phyloP scores from a whole-genome alignment of 495 filamentous ascomycete species.

The Astrothelium macrocarpum region DNA sequence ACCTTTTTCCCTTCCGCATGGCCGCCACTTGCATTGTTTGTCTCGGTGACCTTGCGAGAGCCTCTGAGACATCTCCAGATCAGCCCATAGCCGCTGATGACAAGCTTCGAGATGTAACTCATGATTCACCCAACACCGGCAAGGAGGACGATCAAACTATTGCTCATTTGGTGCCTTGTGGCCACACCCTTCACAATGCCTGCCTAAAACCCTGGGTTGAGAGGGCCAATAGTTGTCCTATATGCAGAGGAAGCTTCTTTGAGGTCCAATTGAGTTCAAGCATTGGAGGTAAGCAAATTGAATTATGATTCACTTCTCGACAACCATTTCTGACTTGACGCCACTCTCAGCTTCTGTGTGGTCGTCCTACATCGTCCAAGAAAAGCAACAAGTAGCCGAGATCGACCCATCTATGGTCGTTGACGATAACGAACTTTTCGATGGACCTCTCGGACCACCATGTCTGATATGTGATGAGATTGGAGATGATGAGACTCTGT shows the following conservation, averaged over 20 bases:
- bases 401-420: conserved; percentile 72
- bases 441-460: conserved; percentile 56
- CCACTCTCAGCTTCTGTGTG: conserved; percentile 49
- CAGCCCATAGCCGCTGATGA: conserved; percentile 23
- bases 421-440: conserved; percentile 52
- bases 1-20: conserved; percentile 40
- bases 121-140: conserved; percentile 30
- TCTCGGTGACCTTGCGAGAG: conserved; percentile 70
- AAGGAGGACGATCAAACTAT: conserved; percentile 43
- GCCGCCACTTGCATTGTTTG: conserved; percentile 95
- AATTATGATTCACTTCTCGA: not conserved
- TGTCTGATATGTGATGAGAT: conserved; percentile 71
- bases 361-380: conserved; percentile 78
- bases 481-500: conserved; percentile 67
- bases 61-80: conserved; percentile 41
- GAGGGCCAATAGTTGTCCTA: conserved; percentile 93
- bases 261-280: conserved; percentile 70
- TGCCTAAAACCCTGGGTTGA: conserved; percentile 90
- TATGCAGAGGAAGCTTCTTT: conserved; percentile 88
- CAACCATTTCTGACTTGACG: conserved; percentile 8
- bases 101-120: conserved; percentile 25
- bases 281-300: conserved; percentile 58
- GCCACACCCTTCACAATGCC: conserved; percentile 81
- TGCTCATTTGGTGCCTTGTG: conserved; percentile 63
- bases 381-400: conserved; percentile 82